Conservation (phyloP, 768 basidiomycete genomes). For the Pleurotus giganteus region DNA sequence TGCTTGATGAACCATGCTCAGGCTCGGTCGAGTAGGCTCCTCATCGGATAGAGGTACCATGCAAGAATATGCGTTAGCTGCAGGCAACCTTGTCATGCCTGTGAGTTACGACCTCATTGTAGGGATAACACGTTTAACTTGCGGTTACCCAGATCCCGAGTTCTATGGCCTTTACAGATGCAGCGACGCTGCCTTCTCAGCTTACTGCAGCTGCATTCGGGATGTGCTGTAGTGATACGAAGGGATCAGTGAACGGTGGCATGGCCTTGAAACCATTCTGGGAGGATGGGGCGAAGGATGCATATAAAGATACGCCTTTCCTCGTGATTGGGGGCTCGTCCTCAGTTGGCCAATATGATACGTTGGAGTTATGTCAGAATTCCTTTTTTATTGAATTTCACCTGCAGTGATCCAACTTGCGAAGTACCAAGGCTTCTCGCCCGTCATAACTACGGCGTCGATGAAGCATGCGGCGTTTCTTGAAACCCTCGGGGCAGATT, state of each 20-base stretch:
- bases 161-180: conserved; percentile 35
- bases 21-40: not conserved
- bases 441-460: conserved; percentile 39
- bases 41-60: not conserved
- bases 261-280: conserved; percentile 30
- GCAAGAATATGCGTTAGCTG: not conserved
- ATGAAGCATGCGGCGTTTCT: conserved; percentile 25
- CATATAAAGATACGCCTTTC: conserved; percentile 27
- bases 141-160: conserved; percentile 28
- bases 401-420: conserved; percentile 34
- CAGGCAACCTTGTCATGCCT: not conserved
- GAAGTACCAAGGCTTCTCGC: conserved; percentile 35
- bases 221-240: conserved; percentile 26
- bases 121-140: not conserved
- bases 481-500: conserved; percentile 36
- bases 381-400: not conserved
- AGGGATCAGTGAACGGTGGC: conserved; percentile 11
- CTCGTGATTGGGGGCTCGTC: conserved; percentile 36
- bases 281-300: conserved; percentile 26
- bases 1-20: not conserved
- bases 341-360: conserved; percentile 37
- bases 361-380: not conserved
- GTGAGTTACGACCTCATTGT: not conserved
- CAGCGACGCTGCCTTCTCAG: conserved; percentile 32
- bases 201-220: conserved; percentile 28